Evolutionary conservation across 192 early-diverging fungal species (phyloP).

Genomic region (Coemansia sp.): DNA sequence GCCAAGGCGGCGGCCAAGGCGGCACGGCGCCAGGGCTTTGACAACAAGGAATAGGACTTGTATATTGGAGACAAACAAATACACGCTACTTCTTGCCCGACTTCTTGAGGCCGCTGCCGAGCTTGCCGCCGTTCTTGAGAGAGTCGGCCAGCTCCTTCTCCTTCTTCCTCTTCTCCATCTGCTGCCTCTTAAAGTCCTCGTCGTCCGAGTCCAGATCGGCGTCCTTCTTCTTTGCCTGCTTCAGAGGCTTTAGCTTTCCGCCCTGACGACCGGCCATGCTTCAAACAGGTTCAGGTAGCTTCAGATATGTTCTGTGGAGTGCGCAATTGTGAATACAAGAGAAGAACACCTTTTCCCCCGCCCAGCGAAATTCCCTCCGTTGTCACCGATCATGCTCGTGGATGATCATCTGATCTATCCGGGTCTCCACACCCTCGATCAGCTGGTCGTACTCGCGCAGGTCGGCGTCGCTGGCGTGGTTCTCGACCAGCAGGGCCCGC

Average conservation of each 20-base stretch:
- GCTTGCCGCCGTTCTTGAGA: constrained; percentile 56
- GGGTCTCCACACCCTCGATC: constrained; percentile 17
- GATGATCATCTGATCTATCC: too few relatives aligned
- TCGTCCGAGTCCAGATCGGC: constrained; percentile 70
- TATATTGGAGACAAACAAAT: background rate
- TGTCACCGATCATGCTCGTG: too few relatives aligned
- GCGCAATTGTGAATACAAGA: background rate
- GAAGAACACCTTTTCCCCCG: background rate
- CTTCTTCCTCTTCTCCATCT: constrained; percentile 70
- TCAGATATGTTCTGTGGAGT: background rate
- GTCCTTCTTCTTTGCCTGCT: constrained; percentile 68
- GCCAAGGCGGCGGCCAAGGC: constrained; percentile 6
- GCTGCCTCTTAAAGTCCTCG: constrained; percentile 70
- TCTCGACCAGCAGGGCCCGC: constrained; percentile 26
- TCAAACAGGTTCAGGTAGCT: background rate
- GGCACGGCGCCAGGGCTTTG: constrained; percentile 11
- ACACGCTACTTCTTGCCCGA: constrained; percentile 49
- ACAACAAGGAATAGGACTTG: background rate
- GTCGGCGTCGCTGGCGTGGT: constrained; percentile 15
- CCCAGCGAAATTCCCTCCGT: too few relatives aligned
- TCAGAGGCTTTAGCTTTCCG: constrained; percentile 86
- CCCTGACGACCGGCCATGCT: constrained; percentile 47
- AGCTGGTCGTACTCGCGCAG: constrained; percentile 32
- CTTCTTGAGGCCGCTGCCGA: constrained; percentile 70
- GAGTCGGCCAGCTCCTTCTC: constrained; percentile 67